Evolutionary conservation across 768 basidiomycete genomes (phyloP).

Genomic region (Coprinopsis marcescibilis): DNA sequence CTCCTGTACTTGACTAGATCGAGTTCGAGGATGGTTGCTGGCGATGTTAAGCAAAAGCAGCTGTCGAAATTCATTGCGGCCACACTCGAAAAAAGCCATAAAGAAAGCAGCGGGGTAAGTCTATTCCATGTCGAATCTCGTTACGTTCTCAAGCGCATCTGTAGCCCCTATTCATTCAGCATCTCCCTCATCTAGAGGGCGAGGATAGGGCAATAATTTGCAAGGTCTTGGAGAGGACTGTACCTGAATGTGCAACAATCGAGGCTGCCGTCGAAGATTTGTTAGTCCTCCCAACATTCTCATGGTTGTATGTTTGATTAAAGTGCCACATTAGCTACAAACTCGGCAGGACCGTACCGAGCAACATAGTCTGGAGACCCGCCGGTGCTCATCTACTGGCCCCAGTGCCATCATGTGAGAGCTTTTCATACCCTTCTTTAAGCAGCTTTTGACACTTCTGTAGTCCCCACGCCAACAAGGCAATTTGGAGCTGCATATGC

Average conservation of each 20-base stretch:
- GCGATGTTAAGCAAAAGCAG: conserved; percentile 43
- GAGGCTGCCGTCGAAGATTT: conserved; percentile 36
- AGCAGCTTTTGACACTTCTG: no score
- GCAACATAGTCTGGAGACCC: background rate
- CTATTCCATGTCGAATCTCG: background rate
- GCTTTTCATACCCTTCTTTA: background rate
- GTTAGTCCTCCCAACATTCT: conserved; percentile 28
- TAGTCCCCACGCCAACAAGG: no score
- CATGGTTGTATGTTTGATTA: background rate
- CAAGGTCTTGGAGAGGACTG: conserved; percentile 43
- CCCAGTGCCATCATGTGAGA: conserved; percentile 5
- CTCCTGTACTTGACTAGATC: conserved; percentile 57
- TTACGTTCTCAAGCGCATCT: background rate
- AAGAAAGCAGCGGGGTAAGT: conserved; percentile 21
- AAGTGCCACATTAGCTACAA: background rate
- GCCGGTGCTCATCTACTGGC: background rate
- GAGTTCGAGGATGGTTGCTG: conserved; percentile 44
- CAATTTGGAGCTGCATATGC: no score
- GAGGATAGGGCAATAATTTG: conserved; percentile 45
- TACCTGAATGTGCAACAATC: conserved; percentile 41
- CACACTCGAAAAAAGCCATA: conserved; percentile 36
- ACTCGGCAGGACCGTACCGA: background rate
- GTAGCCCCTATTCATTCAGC: conserved; percentile 39
- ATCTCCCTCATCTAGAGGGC: conserved; percentile 35
- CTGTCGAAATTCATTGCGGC: conserved; percentile 55